Evolutionary conservation across 768 basidiomycete species (phyloP).

Genomic region (Tremella yokohamensis): DNA sequence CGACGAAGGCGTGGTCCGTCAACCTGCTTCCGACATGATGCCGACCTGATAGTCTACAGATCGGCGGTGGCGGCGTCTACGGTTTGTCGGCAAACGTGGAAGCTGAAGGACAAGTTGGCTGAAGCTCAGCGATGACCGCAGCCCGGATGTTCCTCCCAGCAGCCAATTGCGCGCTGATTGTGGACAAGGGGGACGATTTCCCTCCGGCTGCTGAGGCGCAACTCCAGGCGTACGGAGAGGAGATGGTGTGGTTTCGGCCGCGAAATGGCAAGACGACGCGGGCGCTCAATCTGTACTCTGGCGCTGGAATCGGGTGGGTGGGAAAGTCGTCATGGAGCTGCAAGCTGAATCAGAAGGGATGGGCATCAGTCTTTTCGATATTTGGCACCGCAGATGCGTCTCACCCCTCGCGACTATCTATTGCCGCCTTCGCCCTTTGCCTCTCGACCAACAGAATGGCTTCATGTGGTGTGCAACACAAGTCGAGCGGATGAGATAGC

Average conservation of each 20-base stretch:
- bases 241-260: conserved; percentile 34
- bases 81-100: conserved; percentile 20
- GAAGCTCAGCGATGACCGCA: conserved; percentile 33
- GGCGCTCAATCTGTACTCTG: conserved; percentile 43
- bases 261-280: conserved; percentile 33
- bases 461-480: conserved; percentile 35
- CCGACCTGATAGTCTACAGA: conserved; percentile 17
- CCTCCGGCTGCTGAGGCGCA: conserved; percentile 16
- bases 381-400: conserved; percentile 25
- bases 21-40: not conserved
- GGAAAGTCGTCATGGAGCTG: not conserved
- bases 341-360: conserved; percentile 19
- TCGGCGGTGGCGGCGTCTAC: conserved; percentile 43
- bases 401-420: conserved; percentile 30
- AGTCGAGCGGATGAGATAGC: conserved; percentile 25
- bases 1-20: conserved; percentile 32
- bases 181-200: conserved; percentile 41
- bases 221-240: conserved; percentile 19
- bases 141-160: conserved; percentile 40
- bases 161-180: conserved; percentile 22
- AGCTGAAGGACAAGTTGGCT: not conserved
- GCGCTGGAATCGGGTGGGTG: conserved; percentile 31
- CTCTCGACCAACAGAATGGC: conserved; percentile 23
- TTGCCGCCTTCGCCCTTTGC: conserved; percentile 35
- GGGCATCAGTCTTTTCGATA: conserved; percentile 46